Evolutionary conservation across 2,329 filamentous ascomycete species (phyloP).

Genomic region (Neofusicoccum cordaticola): DNA sequence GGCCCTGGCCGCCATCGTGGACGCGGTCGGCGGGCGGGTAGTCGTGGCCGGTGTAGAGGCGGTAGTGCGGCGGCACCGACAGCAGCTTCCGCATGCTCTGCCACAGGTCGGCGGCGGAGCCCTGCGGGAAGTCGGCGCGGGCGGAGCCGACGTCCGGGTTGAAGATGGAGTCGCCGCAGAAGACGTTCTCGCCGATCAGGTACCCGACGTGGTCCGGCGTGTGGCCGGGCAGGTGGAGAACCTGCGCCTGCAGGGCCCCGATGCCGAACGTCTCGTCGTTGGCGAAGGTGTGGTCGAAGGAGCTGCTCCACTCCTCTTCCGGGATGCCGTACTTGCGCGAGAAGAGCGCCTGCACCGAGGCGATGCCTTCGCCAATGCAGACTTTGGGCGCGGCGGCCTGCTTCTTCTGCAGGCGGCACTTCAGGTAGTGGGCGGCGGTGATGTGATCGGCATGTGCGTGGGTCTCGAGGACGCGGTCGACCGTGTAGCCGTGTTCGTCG

Average conservation of each 20-base stretch:
- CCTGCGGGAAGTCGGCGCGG: slow-evolving; percentile 36
- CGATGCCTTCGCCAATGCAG: slow-evolving; percentile 57
- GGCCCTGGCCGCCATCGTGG: neutral
- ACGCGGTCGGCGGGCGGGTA: slow-evolving; percentile 25
- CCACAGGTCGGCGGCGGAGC: slow-evolving; percentile 22
- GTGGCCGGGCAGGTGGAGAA: slow-evolving; percentile 58
- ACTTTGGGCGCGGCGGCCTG: slow-evolving; percentile 44
- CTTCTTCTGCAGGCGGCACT: slow-evolving; percentile 42
- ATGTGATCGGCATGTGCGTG: slow-evolving; percentile 62
- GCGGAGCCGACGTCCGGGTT: slow-evolving; percentile 34
- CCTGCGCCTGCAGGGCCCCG: slow-evolving; percentile 46
- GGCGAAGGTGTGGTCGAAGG: slow-evolving; percentile 54
- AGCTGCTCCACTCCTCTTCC: slow-evolving; percentile 41
- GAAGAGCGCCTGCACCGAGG: slow-evolving; percentile 51
- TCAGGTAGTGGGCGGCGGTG: slow-evolving; percentile 54
- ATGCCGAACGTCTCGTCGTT: slow-evolving; percentile 55
- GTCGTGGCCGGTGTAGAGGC: slow-evolving; percentile 29
- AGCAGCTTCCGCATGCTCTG: slow-evolving; percentile 21
- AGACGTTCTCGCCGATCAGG: slow-evolving; percentile 46
- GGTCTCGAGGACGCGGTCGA: slow-evolving; percentile 59
- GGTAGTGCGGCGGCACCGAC: slow-evolving; percentile 21
- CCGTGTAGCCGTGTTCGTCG: slow-evolving; percentile 44
- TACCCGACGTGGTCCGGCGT: slow-evolving; percentile 63
- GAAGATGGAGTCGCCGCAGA: slow-evolving; percentile 37
- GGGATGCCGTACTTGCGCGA: slow-evolving; percentile 49